phyloP scores from a whole-genome alignment of 352 stramenopile genomes.

The Globisporangium spiculum region DNA sequence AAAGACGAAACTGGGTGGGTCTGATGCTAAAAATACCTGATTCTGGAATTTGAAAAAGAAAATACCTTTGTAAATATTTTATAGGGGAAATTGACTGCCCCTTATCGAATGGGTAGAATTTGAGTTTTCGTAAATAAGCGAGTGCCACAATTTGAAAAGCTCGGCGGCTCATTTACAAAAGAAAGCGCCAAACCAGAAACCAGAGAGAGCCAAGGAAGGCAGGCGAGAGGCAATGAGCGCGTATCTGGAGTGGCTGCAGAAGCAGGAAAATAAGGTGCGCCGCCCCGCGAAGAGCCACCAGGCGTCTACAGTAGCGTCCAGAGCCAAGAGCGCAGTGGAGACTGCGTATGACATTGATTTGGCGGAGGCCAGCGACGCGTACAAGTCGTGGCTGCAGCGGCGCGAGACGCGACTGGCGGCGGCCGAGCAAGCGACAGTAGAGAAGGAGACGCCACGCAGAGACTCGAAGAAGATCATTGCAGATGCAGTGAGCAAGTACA shows the following conservation, averaged over 20 bases:
- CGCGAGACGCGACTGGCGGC: slow-evolving; percentile 1
- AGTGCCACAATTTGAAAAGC: not conserved
- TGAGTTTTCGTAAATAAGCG: slow-evolving; percentile 1
- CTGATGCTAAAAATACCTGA: slow-evolving; percentile 1
- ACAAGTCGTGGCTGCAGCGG: slow-evolving; percentile 13
- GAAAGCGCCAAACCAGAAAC: slow-evolving; percentile 1
- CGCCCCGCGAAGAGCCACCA: not conserved
- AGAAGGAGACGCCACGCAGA: not conserved
- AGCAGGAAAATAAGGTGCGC: slow-evolving; percentile 33
- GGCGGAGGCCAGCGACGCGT: slow-evolving; percentile 12
- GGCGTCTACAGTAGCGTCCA: not conserved
- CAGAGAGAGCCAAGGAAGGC: not conserved
- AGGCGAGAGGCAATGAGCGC: slow-evolving; percentile 13
- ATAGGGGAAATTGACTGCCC: not conserved
- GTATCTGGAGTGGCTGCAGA: slow-evolving; percentile 46
- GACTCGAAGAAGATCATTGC: slow-evolving; percentile 11
- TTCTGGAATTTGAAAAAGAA: not conserved
- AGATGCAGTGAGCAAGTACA: slow-evolving; percentile 2
- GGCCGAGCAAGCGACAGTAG: not conserved
- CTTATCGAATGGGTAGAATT: not conserved
- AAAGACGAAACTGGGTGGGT: not conserved
- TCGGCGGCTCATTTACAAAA: not conserved
- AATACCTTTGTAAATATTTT: not conserved
- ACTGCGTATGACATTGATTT: slow-evolving; percentile 7
- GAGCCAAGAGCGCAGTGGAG: not conserved